Evolutionary conservation across 768 basidiomycete genomes (phyloP), one percentile per base, ranked within the genome.

Genomic region (Leucosporidium scottii): DNA sequence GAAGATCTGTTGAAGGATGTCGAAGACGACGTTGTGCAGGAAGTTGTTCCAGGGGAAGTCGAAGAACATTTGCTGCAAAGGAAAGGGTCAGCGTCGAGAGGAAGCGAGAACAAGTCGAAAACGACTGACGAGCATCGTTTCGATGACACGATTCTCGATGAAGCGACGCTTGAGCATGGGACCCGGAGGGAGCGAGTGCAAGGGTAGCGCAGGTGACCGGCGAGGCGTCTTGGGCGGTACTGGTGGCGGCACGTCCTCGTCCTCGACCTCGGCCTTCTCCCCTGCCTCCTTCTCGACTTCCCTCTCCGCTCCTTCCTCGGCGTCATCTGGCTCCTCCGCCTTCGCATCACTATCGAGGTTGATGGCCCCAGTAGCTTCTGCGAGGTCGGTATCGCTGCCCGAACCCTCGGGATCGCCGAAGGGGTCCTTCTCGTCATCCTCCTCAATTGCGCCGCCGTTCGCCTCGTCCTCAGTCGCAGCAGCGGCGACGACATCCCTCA

Each of bases 21-120:
- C 96, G 76, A 98, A 98, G 23, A 96, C 91, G 36, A 93, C 88
- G 74, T 90, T 92, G 77, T 99, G 96, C 36, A 98, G 80, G 78
- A 98, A 98, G 77, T 98, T 97, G 79, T 99, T 97, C 88, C 90
- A 91, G 0, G 93, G 93, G 75, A 88, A 96, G 68, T 89, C 87
- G 77, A 97, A 97, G 82, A 97, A 97, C 48, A 97, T 82, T 74
- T 93, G 90, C 92, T 94, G 74, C 28, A 55, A 25, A 71, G 68
- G 49, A 64, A 51, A 65, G 54, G 17, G 60, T 18, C 23, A 59
- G 27, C n/a, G n/a, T n/a, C n/a, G n/a, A n/a, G n/a, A n/a, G n/a
- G n/a, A n/a, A n/a, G n/a, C n/a, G n/a, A n/a, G n/a, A n/a, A n/a
- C n/a, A n/a, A n/a, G n/a, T n/a, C n/a, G n/a, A n/a, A n/a, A 5